These are phyloP conservation scores for Cryptosporidium parvum DNA, from an alignment of 169 alveolate species.

Conservation along the genomic window DNA sequence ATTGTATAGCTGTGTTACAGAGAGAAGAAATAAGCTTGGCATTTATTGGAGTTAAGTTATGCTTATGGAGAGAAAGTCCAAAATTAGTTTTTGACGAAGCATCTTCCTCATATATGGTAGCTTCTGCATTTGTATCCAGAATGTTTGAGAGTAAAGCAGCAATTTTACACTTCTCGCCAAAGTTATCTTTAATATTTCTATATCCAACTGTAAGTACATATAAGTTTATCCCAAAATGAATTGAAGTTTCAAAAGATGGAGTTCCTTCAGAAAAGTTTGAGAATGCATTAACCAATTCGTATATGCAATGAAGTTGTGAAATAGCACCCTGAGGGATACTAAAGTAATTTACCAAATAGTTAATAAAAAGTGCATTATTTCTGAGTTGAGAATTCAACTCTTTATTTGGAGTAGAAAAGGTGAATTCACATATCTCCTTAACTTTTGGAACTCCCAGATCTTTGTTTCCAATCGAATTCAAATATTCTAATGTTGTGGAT, in stretches of 20 bases:
- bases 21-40: not conserved
- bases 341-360: constrained; percentile 51
- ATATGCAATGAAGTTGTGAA: constrained; percentile 35
- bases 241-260: constrained; percentile 47
- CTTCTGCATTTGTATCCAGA: constrained; percentile 26
- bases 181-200: constrained; percentile 15
- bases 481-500: not conserved
- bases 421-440: constrained; percentile 23
- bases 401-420: constrained; percentile 23
- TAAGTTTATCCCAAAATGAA: constrained; percentile 38
- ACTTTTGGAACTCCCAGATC: not conserved
- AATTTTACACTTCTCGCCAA: constrained; percentile 33
- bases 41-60: constrained; percentile 35
- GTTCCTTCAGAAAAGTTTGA: constrained; percentile 4
- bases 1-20: constrained; percentile 19
- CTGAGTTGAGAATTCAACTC: constrained; percentile 28
- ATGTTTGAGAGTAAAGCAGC: constrained; percentile 49
- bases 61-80: constrained; percentile 24
- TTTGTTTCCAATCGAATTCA: not conserved
- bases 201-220: constrained; percentile 33
- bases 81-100: constrained; percentile 28
- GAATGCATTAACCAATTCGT: constrained; percentile 10
- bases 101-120: constrained; percentile 34
- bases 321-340: constrained; percentile 27
- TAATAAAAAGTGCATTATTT: constrained; percentile 24